Conservation (phyloP, 805 yeast species). For the Candida ovalis region DNA sequence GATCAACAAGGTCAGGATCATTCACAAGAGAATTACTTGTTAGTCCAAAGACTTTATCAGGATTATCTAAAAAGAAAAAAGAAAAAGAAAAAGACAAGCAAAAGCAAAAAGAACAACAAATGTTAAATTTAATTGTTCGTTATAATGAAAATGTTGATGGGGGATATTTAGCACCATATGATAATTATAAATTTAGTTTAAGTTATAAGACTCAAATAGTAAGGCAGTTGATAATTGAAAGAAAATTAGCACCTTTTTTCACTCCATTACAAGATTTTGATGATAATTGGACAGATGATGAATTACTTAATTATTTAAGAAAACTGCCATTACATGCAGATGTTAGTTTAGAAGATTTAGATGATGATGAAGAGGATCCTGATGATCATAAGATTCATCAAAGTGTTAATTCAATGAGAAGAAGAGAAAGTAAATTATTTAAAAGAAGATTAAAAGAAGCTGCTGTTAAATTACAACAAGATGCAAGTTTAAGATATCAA, state of each 20-base stretch:
- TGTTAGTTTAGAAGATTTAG: slow-evolving; percentile 40
- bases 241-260: slow-evolving; percentile 85
- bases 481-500: slow-evolving; percentile 30
- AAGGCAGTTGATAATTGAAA: slow-evolving; percentile 59
- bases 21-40: slow-evolving; percentile 17
- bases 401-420: slow-evolving; percentile 40
- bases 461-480: slow-evolving; percentile 34
- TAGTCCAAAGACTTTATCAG: slow-evolving; percentile 16
- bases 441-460: slow-evolving; percentile 38
- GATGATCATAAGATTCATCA: slow-evolving; percentile 56
- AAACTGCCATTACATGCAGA: slow-evolving; percentile 56
- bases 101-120: slow-evolving; percentile 48
- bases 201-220: slow-evolving; percentile 76
- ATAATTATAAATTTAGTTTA: slow-evolving; percentile 72
- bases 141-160: slow-evolving; percentile 83
- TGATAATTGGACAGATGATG: slow-evolving; percentile 65
- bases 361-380: slow-evolving; percentile 57
- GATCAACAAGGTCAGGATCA: slow-evolving; percentile 15
- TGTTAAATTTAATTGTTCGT: slow-evolving; percentile 53
- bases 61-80: slow-evolving; percentile 29
- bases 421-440: slow-evolving; percentile 46
- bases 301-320: slow-evolving; percentile 50
- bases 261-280: slow-evolving; percentile 84
- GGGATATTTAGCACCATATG: slow-evolving; percentile 88
- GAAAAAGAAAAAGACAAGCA: slow-evolving; percentile 54